phyloP scores from a whole-genome alignment of 75 land plant species.

The Adiantum capillusveneris region DNA sequence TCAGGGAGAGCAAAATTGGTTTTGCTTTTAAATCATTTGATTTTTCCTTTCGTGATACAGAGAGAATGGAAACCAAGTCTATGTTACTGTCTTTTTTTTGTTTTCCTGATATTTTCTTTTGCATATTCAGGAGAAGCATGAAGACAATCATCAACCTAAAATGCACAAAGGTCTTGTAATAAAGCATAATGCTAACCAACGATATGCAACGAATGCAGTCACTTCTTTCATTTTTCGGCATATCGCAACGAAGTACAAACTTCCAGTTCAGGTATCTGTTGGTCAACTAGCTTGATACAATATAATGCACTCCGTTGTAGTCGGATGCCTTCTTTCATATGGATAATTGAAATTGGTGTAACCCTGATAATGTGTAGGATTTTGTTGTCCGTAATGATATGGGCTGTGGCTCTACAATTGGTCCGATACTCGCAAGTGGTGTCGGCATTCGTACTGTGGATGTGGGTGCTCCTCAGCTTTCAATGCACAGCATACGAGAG shows the following conservation, averaged over 20 bases:
- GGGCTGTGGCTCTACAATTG: slow-evolving; percentile 96
- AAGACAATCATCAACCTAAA: slow-evolving; percentile 93
- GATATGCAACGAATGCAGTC: slow-evolving; percentile 96
- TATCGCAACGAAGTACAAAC: slow-evolving; percentile 55
- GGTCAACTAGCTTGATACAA: too few species aligned
- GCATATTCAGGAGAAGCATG: slow-evolving; percentile 87
- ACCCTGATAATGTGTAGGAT: too few species aligned
- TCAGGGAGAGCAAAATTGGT: too few species aligned
- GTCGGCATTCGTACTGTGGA: slow-evolving; percentile 96
- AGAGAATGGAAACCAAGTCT: too few species aligned
- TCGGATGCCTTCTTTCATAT: too few species aligned
- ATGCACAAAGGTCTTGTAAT: slow-evolving; percentile 96
- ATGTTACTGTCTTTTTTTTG: too few species aligned
- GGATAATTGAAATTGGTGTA: too few species aligned
- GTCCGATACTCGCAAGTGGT: slow-evolving; percentile 98
- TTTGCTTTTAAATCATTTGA: too few species aligned
- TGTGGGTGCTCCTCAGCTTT: slow-evolving; percentile 93
- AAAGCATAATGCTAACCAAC: slow-evolving; percentile 96
- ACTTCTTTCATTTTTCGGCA: slow-evolving; percentile 86
- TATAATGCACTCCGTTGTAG: too few species aligned
- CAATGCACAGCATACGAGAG: slow-evolving; percentile 98
- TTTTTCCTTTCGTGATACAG: too few species aligned
- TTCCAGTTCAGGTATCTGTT: slow-evolving; percentile 87
- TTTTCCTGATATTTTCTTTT: too few species aligned
- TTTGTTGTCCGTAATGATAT: slow-evolving; percentile 99